phyloP scores from a whole-genome alignment of 2,329 filamentous ascomycete species.

The Botrytis aclada region DNA sequence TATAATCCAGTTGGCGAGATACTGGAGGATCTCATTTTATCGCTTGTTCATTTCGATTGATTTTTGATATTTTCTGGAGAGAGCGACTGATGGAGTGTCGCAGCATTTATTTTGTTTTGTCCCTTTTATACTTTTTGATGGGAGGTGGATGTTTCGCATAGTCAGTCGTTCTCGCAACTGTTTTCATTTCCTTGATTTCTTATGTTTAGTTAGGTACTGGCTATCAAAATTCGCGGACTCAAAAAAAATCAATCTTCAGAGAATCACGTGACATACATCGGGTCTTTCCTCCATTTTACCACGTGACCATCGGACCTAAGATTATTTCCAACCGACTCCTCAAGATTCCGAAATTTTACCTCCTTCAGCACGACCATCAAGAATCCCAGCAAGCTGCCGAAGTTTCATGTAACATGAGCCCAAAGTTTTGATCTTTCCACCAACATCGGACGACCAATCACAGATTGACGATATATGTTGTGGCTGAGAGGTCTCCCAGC shows the following conservation, averaged over 20 bases:
- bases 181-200: too few species aligned
- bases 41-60: neutral
- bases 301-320: neutral
- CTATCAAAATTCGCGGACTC: neutral
- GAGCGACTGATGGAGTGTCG: neutral
- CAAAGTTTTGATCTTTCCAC: neutral
- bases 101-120: neutral
- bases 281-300: rapidly evolving
- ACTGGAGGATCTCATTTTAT: neutral
- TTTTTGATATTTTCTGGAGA: neutral
- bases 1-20: neutral
- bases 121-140: neutral
- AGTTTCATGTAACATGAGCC: neutral
- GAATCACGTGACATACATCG: neutral
- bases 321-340: neutral
- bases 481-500: neutral
- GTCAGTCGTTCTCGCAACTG: neutral
- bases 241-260: neutral
- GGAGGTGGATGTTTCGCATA: neutral
- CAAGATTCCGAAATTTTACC: neutral
- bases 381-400: neutral
- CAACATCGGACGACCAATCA: neutral
- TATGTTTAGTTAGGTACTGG: too few species aligned
- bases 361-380: neutral
- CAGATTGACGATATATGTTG: neutral